Evolutionary conservation across 1,284 basidiomycete species (phyloP), one percentile per base, ranked within the genome.

Genomic region (Fomitiporia mediterranea): DNA sequence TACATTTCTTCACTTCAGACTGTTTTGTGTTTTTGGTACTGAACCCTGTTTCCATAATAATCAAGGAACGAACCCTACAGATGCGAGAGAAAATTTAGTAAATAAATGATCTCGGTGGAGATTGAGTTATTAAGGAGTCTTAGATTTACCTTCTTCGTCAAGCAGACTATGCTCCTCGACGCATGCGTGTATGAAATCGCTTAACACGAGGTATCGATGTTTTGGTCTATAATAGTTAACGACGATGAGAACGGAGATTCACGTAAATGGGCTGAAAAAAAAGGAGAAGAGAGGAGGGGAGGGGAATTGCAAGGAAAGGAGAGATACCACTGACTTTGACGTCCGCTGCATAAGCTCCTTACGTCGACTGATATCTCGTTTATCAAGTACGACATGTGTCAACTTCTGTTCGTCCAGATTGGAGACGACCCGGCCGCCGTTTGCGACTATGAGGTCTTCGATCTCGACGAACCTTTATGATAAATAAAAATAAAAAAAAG

Each of bases 311-410:
- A 15, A 4, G 35, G 32, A 40, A 28, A 52, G 21, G 3, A 9
- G 13, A 50, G 38, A 15, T 28, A n/a, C n/a, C n/a, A 66, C 74
- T 60, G 61, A 91, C 89, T 83, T 78, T 8, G 86, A 80, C 7
- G 89, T 91, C 52, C 77, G 77, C 62, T 80, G 81, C 64, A 84
- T 82, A 53, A 94, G 72, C 56, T 85, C 80, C 39, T 81, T 68
- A 51, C 91, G 82, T 38, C 91, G 81, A 58, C 79, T 82, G 47
- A 75, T 75, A 60, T 92, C 89, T 9, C 84, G 79, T 68, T 86
- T 87, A 69, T 94, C 89, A 57, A 94, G 69, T 39, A 96, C 74
- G 39, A 96, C 72, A 68, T 96, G 94, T 0, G 94, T 95, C 32
- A 96, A 72, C 64, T 86, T 89, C 5, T 83, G 78, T 52, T 95